A percentile compares a stretch with the other conserved stretches of the same genome.
Conservation (phyloP, 768 basidiomycete genomes). For the Cubamyces lactineus region DNA sequence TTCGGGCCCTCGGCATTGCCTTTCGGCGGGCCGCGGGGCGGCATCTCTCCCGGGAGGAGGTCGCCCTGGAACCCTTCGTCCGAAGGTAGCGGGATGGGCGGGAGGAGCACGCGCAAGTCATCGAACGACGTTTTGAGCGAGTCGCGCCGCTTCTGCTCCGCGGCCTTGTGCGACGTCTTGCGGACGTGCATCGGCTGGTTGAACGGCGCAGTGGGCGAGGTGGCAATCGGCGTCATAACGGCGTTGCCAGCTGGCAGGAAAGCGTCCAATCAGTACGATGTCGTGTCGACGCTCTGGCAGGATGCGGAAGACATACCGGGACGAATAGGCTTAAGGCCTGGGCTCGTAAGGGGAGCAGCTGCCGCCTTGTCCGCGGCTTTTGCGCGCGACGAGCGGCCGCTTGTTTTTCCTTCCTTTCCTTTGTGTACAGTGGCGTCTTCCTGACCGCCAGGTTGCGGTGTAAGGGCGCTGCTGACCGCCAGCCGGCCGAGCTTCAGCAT, state of each 20-base stretch:
- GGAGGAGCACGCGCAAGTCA: conserved; percentile 79
- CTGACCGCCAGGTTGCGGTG: conserved; percentile 38
- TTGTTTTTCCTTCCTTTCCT: conserved; percentile 28
- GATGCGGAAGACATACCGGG: conserved; percentile 52
- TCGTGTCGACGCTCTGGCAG: conserved; percentile 16
- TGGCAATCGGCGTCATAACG: conserved; percentile 30
- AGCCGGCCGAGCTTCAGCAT: conserved; percentile 87
- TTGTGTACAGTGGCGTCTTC: conserved; percentile 22
- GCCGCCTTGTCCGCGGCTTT: conserved; percentile 31
- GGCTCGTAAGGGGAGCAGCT: conserved; percentile 43
- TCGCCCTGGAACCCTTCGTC: conserved; percentile 73
- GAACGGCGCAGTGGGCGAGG: conserved; percentile 26
- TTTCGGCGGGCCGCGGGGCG: conserved; percentile 87
- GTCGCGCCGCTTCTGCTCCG: conserved; percentile 97
- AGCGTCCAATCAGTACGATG: neutral
- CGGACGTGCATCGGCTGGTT: conserved; percentile 48
- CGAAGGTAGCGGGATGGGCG: conserved; percentile 83
- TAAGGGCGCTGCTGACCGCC: conserved; percentile 49
- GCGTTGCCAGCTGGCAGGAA: conserved; percentile 39
- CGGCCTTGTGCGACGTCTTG: conserved; percentile 91
- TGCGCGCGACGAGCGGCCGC: conserved; percentile 36
- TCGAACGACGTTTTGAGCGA: conserved; percentile 94
- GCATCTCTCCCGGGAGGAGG: conserved; percentile 85
- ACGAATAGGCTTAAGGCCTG: conserved; percentile 62
- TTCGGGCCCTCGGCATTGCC: conserved; percentile 90